Evolutionary conservation across 2,329 filamentous ascomycete genomes (phyloP).

Genomic region (Emericellopsis cladophorae): DNA sequence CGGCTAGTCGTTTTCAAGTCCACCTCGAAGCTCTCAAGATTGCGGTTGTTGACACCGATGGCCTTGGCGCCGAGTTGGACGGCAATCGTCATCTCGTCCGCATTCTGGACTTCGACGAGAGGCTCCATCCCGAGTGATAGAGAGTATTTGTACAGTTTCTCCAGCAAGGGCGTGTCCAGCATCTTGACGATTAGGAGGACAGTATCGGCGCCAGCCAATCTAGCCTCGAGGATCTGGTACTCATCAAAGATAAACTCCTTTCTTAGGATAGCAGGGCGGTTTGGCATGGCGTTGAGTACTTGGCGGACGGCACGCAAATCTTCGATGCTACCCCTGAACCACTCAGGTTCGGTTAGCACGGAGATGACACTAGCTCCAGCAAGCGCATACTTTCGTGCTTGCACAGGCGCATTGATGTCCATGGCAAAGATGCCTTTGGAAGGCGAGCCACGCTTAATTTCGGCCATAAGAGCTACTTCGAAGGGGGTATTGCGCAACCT

Average conservation of each 20-base stretch:
- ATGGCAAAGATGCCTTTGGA: constrained; percentile 92
- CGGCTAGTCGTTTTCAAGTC: constrained; percentile 87
- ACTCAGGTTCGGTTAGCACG: constrained; percentile 95
- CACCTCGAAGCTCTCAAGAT: constrained; percentile 92
- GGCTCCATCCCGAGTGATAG: constrained; percentile 91
- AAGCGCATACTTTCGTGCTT: constrained; percentile 83
- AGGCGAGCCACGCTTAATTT: constrained; percentile 92
- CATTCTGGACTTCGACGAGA: constrained; percentile 89
- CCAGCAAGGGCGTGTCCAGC: constrained; percentile 65
- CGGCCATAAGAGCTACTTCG: constrained; percentile 86
- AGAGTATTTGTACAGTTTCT: constrained; percentile 77
- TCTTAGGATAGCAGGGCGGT: constrained; percentile 79
- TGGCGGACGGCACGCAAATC: constrained; percentile 80
- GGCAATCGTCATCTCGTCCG: constrained; percentile 82
- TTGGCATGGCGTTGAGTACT: constrained; percentile 80
- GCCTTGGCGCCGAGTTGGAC: constrained; percentile 78
- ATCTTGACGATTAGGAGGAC: constrained; percentile 97
- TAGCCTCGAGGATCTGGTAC: constrained; percentile 92
- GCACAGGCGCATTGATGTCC: constrained; percentile 74
- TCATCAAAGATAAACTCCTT: constrained; percentile 98
- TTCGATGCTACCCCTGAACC: constrained; percentile 98
- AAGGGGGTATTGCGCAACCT: constrained; percentile 73
- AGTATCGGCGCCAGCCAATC: constrained; percentile 86
- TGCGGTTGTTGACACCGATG: constrained; percentile 96
- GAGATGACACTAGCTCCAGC: constrained; percentile 95